These are phyloP conservation scores for Candida arabinofermentans DNA, from an alignment of 805 yeast species.

Conservation along the genomic window DNA sequence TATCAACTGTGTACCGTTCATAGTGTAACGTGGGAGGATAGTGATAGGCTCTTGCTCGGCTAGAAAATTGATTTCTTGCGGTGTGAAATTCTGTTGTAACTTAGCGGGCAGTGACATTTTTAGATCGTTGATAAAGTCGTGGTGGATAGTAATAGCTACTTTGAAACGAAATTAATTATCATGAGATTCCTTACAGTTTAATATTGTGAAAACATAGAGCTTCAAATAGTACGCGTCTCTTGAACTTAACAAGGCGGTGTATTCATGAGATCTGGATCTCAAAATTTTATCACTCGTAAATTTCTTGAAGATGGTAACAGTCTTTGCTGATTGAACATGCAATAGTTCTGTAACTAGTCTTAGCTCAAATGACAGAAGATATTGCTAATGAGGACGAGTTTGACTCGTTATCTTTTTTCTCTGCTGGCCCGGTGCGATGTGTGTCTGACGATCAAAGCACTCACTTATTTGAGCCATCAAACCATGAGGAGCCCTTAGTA, in stretches of 20 bases:
- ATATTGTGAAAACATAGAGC: neutral
- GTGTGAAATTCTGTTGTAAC: slow-evolving; percentile 54
- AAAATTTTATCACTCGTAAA: too few relatives aligned
- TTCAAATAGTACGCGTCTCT: neutral
- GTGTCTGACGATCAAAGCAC: neutral
- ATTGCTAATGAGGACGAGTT: slow-evolving; percentile 4
- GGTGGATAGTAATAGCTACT: neutral
- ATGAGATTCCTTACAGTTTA: too few relatives aligned
- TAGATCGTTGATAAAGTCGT: neutral
- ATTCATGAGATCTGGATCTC: neutral
- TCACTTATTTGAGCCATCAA: neutral
- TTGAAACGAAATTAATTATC: neutral
- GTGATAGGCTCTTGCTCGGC: slow-evolving; percentile 76
- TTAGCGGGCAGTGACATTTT: slow-evolving; percentile 61
- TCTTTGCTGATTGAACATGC: too few relatives aligned
- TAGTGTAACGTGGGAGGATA: slow-evolving; percentile 73
- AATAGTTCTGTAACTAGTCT: too few relatives aligned
- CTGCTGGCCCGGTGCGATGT: slow-evolving; percentile 4
- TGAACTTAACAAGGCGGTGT: neutral
- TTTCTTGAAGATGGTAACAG: too few relatives aligned
- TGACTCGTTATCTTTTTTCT: slow-evolving; percentile 21
- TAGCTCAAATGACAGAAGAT: neutral
- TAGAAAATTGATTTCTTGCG: slow-evolving; percentile 75
- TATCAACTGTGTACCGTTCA: slow-evolving; percentile 60
- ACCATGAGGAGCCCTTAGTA: neutral